A percentile compares a stretch with the other conserved stretches of the same genome.
phyloP scores from a whole-genome alignment of 2,329 filamentous ascomycete species.

The Paracoccidioides brasiliensis region DNA sequence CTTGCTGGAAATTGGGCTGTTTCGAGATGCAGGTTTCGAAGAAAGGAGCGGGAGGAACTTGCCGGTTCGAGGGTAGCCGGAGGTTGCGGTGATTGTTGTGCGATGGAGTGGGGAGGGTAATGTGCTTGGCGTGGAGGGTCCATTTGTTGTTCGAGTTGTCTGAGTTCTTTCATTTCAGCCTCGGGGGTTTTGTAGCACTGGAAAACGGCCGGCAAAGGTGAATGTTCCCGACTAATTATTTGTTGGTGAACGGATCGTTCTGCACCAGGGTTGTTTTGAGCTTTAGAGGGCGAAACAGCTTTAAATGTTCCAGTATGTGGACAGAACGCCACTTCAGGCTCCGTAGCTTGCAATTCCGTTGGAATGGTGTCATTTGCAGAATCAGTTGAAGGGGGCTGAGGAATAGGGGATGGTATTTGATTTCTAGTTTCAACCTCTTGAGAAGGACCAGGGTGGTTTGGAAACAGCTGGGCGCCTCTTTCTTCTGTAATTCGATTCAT shows the following conservation, averaged over 20 bases:
- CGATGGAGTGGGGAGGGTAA: not conserved
- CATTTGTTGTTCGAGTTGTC: not conserved
- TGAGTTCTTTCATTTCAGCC: not conserved
- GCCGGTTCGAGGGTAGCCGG: not conserved
- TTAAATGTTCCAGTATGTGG: constrained; percentile 33
- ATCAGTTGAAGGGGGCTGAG: not conserved
- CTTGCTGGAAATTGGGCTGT: not conserved
- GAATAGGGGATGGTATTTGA: not conserved
- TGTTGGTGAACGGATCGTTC: not conserved
- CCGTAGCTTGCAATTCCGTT: constrained; percentile 12
- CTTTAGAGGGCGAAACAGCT: constrained; percentile 22
- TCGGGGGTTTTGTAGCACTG: not conserved
- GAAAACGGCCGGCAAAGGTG: not conserved
- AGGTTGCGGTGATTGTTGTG: not conserved
- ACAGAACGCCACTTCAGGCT: constrained; percentile 30
- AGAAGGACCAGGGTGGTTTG: not conserved
- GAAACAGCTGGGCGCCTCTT: not conserved
- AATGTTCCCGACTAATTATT: not conserved
- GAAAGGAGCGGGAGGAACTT: not conserved
- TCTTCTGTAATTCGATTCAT: constrained; percentile 6
- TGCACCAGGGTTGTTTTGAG: not conserved
- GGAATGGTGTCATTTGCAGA: not conserved
- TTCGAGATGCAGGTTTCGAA: not conserved
- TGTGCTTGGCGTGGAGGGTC: not conserved
- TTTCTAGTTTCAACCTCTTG: not conserved